These are phyloP conservation scores for Aristolochia californica DNA, from an alignment of 164 flowering plant genomes.

Conservation along the genomic window DNA sequence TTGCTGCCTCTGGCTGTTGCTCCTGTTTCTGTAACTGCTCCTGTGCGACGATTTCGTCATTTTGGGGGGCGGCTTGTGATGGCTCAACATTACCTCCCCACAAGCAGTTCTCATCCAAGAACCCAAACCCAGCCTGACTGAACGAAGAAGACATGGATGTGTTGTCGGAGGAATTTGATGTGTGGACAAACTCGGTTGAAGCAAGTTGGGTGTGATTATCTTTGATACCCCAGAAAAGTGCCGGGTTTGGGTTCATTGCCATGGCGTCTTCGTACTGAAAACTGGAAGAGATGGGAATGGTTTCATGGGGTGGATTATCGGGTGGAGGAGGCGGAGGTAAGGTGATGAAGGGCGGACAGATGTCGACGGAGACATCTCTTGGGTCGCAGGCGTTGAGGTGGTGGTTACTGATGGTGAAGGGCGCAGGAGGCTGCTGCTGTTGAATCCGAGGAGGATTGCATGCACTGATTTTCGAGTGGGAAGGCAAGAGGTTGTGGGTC, in stretches of 20 bases:
- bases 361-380: constrained; percentile 4
- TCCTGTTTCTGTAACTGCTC: constrained; percentile 4
- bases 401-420: constrained; percentile 15
- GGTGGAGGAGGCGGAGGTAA: too few relatives aligned
- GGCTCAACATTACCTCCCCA: constrained; percentile 8
- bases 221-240: constrained; percentile 10
- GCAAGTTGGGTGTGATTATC: too few relatives aligned
- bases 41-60: too few relatives aligned
- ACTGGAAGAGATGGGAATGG: constrained; percentile 5
- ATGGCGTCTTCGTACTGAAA: constrained; percentile 11
- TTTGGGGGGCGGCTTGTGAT: constrained; percentile 2
- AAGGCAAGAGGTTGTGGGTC: constrained; percentile 39
- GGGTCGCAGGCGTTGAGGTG: too few relatives aligned
- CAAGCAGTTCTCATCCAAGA: constrained; percentile 16
- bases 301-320: constrained; percentile 9
- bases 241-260: constrained; percentile 8
- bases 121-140: constrained; percentile 14
- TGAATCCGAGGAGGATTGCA: constrained; percentile 11
- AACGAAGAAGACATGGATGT: constrained; percentile 14
- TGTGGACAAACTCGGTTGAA: too few relatives aligned
- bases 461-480: constrained; percentile 13
- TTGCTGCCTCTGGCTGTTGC: constrained; percentile 5
- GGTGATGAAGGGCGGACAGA: constrained; percentile 10
- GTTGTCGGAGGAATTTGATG: constrained; percentile 8
- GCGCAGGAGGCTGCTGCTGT: constrained; percentile 9